Evolutionary conservation across 2,329 filamentous ascomycete species (phyloP), one percentile per base, ranked within the genome.

Genomic region (Pseudocercospora pini-densiflorae): DNA sequence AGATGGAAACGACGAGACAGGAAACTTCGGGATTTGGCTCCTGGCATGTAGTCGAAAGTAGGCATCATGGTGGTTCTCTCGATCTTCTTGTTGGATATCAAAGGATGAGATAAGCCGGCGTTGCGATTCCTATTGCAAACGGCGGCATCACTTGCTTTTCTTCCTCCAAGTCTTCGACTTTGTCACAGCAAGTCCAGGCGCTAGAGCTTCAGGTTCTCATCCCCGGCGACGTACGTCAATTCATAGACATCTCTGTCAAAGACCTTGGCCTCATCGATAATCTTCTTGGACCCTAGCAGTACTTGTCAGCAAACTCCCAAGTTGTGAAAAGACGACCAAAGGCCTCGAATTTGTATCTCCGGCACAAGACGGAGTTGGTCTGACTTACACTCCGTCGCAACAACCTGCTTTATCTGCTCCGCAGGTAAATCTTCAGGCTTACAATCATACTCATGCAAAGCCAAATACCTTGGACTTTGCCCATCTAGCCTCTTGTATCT

Each of bases 381-480:
- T 54, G 9, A 55, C 51, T 55, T 55, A 55, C 73, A 74, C 21
- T 74, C 72, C 7, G 69, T 74, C 33, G 55, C 57, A 19, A 36
- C 59, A 4, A 71, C 62, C 27, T 70, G 51, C 68, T 71, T 69
- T 6, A 66, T 43, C 63, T 74, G 68, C 16, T 68, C 68, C n/a
- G 23, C 53, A 14, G 73, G 73, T 43, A 71, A 61, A 29, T 68
- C 68, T 24, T 66, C 61, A n/a, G 64, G 54, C 53, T 62, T 60
- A 54, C 64, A 70, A 33, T 62, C 67, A 51, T 68, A 74, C 64
- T 74, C 73, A 54, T 74, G 71, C 57, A 73, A 53, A 16, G 69
- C 72, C 19, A 74, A 31, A 63, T 64, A 74, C n/a, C 65, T 24
- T 23, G 68, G 67, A 19, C 61, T 43, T 21, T 59, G 49, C 0